Evolutionary conservation across 2,329 filamentous ascomycete species (phyloP).

Genomic region (Cyphellophora europaea): DNA sequence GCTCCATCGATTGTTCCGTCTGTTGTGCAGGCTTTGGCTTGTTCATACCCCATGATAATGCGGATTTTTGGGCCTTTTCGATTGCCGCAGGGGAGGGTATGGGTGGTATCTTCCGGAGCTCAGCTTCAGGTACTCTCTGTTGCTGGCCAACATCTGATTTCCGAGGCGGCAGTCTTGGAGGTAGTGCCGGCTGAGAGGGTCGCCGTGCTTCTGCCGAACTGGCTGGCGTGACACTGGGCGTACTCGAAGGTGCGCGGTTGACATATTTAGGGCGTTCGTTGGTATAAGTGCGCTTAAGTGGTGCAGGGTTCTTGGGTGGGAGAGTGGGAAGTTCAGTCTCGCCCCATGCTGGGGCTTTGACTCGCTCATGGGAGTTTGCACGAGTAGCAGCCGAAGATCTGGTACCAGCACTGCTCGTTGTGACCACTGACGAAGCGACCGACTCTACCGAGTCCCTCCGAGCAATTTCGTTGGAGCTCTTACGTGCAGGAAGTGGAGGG

Average conservation of each 20-base stretch:
- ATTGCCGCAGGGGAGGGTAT: constrained; percentile 25
- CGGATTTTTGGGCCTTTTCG: constrained; percentile 31
- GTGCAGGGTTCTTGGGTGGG: constrained; percentile 34
- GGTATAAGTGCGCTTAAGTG: constrained; percentile 20
- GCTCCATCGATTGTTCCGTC: constrained; percentile 4
- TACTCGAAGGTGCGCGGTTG: constrained; percentile 25
- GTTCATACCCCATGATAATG: constrained; percentile 38
- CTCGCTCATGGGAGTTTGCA: constrained; percentile 23
- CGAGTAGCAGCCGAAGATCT: constrained; percentile 5
- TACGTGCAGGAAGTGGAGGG: constrained; percentile 39
- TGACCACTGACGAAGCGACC: constrained; percentile 18
- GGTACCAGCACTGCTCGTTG: constrained; percentile 3
- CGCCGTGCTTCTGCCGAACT: constrained; percentile 9
- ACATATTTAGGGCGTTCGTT: constrained; percentile 28
- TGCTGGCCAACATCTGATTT: constrained; percentile 7
- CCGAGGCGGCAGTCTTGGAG: constrained; percentile 15
- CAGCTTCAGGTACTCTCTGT: constrained; percentile 12
- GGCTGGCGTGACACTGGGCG: constrained; percentile 9
- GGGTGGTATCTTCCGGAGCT: constrained; percentile 19
- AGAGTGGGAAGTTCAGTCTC: constrained; percentile 45
- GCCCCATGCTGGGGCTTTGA: constrained; percentile 49
- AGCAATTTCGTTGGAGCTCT: constrained; percentile 23
- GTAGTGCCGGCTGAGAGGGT: constrained; percentile 9
- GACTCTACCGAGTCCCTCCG: constrained; percentile 38
- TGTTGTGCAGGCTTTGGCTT: constrained; percentile 21